A percentile compares a stretch with the other conserved stretches of the same genome.
These are phyloP conservation scores for Podila clonocystis DNA, from an alignment of 192 early-diverging fungal species.

Conservation along the genomic window DNA sequence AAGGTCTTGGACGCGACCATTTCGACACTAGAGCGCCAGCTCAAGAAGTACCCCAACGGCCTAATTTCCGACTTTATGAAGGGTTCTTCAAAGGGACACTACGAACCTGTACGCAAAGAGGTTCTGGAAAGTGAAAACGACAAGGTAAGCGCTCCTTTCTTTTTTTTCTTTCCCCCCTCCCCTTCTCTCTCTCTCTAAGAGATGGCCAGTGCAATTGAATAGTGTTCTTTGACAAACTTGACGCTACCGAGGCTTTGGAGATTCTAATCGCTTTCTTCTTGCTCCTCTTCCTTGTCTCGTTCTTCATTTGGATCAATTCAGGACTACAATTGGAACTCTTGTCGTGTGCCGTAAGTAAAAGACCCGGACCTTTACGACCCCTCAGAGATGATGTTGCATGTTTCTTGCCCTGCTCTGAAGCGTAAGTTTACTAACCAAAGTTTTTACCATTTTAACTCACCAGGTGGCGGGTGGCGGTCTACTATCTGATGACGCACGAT, in stretches of 20 bases:
- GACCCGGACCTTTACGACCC: neutral
- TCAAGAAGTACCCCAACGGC: constrained; percentile 43
- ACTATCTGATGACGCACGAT: constrained; percentile 54
- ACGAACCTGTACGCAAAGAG: constrained; percentile 31
- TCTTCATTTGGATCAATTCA: constrained; percentile 4
- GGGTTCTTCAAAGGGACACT: constrained; percentile 14
- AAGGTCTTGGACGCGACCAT: constrained; percentile 50
- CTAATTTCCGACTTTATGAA: constrained; percentile 56
- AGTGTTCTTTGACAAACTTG: constrained; percentile 5
- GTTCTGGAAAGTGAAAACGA: constrained; percentile 55
- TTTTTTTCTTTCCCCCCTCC: too few species aligned
- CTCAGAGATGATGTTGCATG: constrained; percentile 1
- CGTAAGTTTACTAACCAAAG: constrained; percentile 2
- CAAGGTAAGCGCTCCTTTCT: constrained; percentile 8
- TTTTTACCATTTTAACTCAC: neutral
- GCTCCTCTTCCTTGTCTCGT: constrained; percentile 1
- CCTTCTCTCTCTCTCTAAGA: too few species aligned
- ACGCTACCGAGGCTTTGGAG: constrained; percentile 3
- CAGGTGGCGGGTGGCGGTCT: constrained; percentile 51
- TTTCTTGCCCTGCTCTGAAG: too few species aligned
- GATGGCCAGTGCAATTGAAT: neutral
- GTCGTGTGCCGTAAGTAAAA: constrained; percentile 47
- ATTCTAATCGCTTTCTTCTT: constrained; percentile 4
- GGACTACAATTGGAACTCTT: constrained; percentile 60
- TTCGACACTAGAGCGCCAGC: constrained; percentile 26